Base-by-base conservation (phyloP, 805 yeast species). In the Monosporozyma aquatica region DNA sequence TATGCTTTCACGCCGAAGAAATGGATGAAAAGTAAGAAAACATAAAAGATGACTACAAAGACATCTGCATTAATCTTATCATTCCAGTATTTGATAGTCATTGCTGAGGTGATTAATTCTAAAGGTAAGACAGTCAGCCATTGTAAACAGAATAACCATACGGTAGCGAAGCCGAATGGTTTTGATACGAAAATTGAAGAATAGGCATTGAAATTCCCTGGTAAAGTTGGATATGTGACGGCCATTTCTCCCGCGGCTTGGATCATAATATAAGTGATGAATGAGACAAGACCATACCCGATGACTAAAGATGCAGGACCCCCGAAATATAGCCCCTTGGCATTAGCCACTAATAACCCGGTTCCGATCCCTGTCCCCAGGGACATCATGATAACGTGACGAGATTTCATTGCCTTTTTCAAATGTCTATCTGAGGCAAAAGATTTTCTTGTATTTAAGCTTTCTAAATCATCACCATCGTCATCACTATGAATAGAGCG, bases 321-420 rank as follows among this genome's bases (percentile, higher is more conserved):
- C 47, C 71, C 72, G 14, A 52, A 48, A 23, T 54, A 51, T 24
- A 72, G 50, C 15, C 72, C 68, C 51, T 68, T 61, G 36, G 76
- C 81, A 37, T 72, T 64, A 42, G 80, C 82, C 43, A 76, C 75
- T 51, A 72, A 64, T 26, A 78, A 62, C 46, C 84, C 85, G 11
- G 90, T 80, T 53, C 95, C 95, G 46, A 85, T 80, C 35, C 89
- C 80, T 43, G 90, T 87, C 42, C 89, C 92, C 40, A 86, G 68
- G 37, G 92, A 86, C 61, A 85, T 80, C 76, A 83, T 75, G 46
- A 76, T 74, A 46, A 80, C 72, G 50, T 81, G 87, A 32, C 74
- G 57, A 11, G 63, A 48, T 29, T 57, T 56, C 48, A 49, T 45
- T 2, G 48, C 40, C 37, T 44, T 52, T 40, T 46, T 51, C 34